Conservation (phyloP, 2,329 filamentous ascomycete genomes). For the Plenodomus biglobosus region DNA sequence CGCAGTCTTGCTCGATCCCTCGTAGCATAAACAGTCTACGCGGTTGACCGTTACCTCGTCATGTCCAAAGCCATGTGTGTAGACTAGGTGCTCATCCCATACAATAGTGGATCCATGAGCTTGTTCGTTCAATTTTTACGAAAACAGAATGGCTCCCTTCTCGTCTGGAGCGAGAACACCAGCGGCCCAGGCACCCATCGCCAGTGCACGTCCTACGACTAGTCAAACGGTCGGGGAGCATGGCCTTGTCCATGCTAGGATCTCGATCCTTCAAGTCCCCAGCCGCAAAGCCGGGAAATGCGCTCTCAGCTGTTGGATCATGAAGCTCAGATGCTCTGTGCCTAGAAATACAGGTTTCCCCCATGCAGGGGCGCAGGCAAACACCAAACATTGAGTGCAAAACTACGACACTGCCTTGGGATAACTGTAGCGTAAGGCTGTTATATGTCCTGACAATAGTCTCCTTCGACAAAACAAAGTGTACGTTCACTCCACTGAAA, state of each 20-base stretch:
- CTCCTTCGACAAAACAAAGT: constrained; percentile 31
- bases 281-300: constrained; percentile 43
- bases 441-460: constrained; percentile 28
- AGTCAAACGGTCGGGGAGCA: constrained; percentile 43
- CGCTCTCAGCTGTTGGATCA: constrained; percentile 33
- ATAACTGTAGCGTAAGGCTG: constrained; percentile 34
- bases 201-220: constrained; percentile 32
- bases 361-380: constrained; percentile 41
- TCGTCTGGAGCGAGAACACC: constrained; percentile 27
- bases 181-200: constrained; percentile 30
- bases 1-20: constrained; percentile 7
- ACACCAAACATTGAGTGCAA: constrained; percentile 29
- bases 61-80: background rate
- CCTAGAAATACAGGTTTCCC: constrained; percentile 37
- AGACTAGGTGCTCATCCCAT: background rate
- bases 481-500: constrained; percentile 41
- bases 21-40: background rate
- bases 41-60: background rate
- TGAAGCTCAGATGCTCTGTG: constrained; percentile 37
- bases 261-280: constrained; percentile 41
- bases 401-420: constrained; percentile 38
- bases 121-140: background rate
- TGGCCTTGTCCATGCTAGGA: constrained; percentile 37
- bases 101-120: background rate
- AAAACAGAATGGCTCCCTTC: constrained; percentile 24